Base-by-base conservation (phyloP, 257 asterid genomes). In the Solanum pennellii region DNA sequence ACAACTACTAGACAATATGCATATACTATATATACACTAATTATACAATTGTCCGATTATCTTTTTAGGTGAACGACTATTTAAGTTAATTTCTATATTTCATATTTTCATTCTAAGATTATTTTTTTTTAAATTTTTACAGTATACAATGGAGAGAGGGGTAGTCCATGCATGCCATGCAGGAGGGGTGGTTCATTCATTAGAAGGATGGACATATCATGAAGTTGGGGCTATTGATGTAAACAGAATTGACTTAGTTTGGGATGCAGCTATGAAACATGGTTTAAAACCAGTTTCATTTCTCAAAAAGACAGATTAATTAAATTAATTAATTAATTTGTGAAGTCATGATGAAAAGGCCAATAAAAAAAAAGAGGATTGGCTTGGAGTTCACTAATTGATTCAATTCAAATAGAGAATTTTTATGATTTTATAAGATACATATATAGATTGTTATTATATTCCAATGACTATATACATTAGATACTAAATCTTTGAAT, bases 121-220 rank as follows among this genome's bases (percentile, higher is more conserved):
- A 8, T 4, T 62, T 60, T 39, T 16, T 56, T 9, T 6, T 12
- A 11, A 11, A 7, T 2, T 23, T 20, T 41, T 29, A 89, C 90
- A 97, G 99, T 97, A 95, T 33, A 93, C 98, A 27, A 94, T 95
- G 99, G 98, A 92, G 8, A 93, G 99, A 93, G 98, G 99, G 72
- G 94, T 95, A 12, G 98, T 96, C 73, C 99, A 94, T 83, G 98
- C 98, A 12, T 94, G 98, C 90, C 96, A 93, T 87, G 98, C 98
- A 0, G 98, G 97, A 9, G 96, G 98, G 25, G 94, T 91, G 4
- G 94, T 94, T 49, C 98, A 94, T 77, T 88, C 89, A 2, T 71
- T 94, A 72, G 95, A 93, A 90, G 96, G 95, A 60, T 94, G 98
- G 98, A 89, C 72, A 23, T 94, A 94, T 86, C 94, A 94, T 85